Conservation (phyloP, 169 alveolate genomes). For the Neospora caninum region DNA sequence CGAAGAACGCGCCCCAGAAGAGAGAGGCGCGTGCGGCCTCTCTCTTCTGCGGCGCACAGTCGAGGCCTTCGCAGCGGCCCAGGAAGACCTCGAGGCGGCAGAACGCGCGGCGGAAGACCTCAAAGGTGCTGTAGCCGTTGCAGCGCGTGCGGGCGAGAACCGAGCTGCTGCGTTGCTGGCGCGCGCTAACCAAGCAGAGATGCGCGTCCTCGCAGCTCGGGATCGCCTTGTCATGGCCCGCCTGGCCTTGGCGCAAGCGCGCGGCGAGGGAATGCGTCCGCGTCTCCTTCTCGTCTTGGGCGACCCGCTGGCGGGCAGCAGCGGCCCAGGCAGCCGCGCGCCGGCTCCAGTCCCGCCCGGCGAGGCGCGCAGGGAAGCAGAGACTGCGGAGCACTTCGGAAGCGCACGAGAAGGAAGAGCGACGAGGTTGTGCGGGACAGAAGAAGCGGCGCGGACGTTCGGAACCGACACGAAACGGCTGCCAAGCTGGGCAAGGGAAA, state of each 20-base stretch:
- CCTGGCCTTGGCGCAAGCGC: not conserved
- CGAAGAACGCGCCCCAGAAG: not conserved
- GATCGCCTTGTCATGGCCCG: not conserved
- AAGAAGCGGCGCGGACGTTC: no score
- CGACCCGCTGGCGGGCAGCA: not conserved
- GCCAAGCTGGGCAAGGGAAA: no score
- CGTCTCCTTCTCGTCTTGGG: conserved; percentile 20
- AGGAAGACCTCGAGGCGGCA: not conserved
- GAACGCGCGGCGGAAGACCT: not conserved
- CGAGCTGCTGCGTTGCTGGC: not conserved
- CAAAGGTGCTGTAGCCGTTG: not conserved
- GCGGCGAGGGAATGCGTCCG: conserved; percentile 19
- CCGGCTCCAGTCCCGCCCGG: not conserved
- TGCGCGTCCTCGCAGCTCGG: not conserved
- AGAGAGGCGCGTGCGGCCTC: not conserved
- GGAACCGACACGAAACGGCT: no score
- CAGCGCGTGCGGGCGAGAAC: not conserved
- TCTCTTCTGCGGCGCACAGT: not conserved
- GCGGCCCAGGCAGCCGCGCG: not conserved
- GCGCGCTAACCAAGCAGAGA: not conserved
- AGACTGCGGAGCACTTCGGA: not conserved
- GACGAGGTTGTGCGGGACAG: not conserved
- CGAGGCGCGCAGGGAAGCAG: not conserved
- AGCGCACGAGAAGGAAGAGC: not conserved
- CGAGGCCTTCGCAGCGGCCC: not conserved